Evolutionary conservation across 164 flowering plant genomes (phyloP), one percentile per base, ranked within the genome.

Genomic region (Piper longum): DNA sequence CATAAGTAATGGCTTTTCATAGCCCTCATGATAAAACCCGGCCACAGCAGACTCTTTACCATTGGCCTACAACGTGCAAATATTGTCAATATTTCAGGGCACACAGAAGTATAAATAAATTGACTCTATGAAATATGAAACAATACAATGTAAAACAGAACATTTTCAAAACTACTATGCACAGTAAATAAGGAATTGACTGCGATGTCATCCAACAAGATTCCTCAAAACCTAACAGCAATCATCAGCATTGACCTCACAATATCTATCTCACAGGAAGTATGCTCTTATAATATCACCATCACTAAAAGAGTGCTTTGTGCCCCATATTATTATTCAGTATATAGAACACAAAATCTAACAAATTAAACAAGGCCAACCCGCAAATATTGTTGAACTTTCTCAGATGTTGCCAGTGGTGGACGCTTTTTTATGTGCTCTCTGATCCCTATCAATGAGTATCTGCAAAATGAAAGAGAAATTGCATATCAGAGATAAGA

Each of bases 371-470:
- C 16, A 36, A 11, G 40, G 61, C 85, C 76, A 72, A 95, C 99
- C 89, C 85, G 78, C 54, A 89, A 87, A 78, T 81, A 79, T 72
- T 86, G 99, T 76, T 91, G 99, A 75, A 95, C 96, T 76, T 95
- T 95, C 71, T 95, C 99, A 56, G 97, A 67, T 70, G 98, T 95
- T 71, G 98, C 99, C 57, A 91, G 65, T 7, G 98, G 91, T 54
- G 99, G 96, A 5, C 97, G 91, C 69, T 91, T 95, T 79, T 88
- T 91, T 60, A 95, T 95, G 69, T 95, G 99, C 78, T 95, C 99
- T 76, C 99, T 83, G 76, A 95, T 59, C 64, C 85, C 84, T 69
- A 78, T 61, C 62, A 91, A 77, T 12, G 99, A 95, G 73, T 81
- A 82, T 67, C 99, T 95, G 83, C 70, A 78, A 61, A 70, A 67